A percentile compares a stretch with the other conserved stretches of the same genome.
These are phyloP conservation scores for grape (Vitis vinifera) DNA, from an alignment of 164 flowering plant species.

Conservation along the genomic window DNA sequence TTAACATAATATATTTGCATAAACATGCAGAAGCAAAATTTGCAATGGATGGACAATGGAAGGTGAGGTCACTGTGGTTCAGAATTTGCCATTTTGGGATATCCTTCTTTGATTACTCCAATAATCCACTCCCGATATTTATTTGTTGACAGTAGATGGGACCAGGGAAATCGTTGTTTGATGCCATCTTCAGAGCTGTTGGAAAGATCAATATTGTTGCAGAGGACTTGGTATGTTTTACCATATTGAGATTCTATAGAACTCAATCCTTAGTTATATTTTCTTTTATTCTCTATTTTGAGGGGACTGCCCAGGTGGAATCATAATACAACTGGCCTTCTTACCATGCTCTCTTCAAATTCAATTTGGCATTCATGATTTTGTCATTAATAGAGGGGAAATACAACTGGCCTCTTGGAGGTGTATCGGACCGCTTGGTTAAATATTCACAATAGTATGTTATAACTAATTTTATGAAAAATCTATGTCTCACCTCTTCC, in stretches of 20 bases:
- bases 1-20: conserved; percentile 6
- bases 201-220: conserved; percentile 86
- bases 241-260: background rate
- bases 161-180: conserved; percentile 84
- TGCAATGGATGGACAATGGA: conserved; percentile 86
- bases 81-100: background rate
- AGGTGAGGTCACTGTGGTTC: conserved; percentile 48
- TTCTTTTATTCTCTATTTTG: background rate
- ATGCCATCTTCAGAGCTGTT: conserved; percentile 69
- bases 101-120: background rate
- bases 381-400: too few relatives aligned
- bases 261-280: background rate
- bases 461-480: too few relatives aligned
- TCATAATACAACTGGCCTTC: background rate
- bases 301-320: too few relatives aligned
- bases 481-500: background rate
- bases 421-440: too few relatives aligned
- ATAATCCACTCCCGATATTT: conserved; percentile 9
- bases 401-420: too few relatives aligned
- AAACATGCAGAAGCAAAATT: conserved; percentile 77
- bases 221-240: conserved; percentile 86
- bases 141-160: conserved; percentile 76
- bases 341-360: too few relatives aligned
- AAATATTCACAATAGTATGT: too few relatives aligned
- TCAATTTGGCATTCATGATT: too few relatives aligned